Base-by-base conservation (phyloP, 2,329 filamentous ascomycete species). In the Fonsecaea nubica region DNA sequence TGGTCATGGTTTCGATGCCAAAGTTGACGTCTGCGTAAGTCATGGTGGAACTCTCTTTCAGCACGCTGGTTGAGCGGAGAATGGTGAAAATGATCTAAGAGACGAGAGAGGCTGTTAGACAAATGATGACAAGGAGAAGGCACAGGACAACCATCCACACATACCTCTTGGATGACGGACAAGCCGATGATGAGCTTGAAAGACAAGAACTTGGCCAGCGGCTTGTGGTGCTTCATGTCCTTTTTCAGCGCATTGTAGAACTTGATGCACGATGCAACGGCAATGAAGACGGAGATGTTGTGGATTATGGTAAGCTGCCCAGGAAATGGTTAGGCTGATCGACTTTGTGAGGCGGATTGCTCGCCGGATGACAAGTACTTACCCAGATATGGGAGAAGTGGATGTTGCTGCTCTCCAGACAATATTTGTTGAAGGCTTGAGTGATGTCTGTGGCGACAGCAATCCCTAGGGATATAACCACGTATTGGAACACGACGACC, bases 401-500 rank as follows among this genome's bases (percentile, higher is more conserved):
- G 1, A 72, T 35, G 4, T 74, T 72, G 18, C 70, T 75, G 18
- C 75, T 77, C 2, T 73, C 74, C 1, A 73, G 60, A 42, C 78
- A 79, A 69, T 76, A 79, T 0, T 70, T 58, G 4, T 71, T 72
- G 0, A 63, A 62, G 0, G 75, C 74, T 57, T 78, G 69, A 0
- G 77, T 77, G 55, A 78, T 75, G 18, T 70, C 74, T 1, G 74
- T 74, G 1, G 63, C 71, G n/a, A 78, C 58, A 3, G 75, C 72
- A 4, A 74, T 58, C 7, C 71, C 45, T 4, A 74, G 62, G 7
- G 72, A 62, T n/a, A 76, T 64, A 10, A 75, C 33, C 0, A 80
- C 77, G 52, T 80, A 82, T 70, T 83, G 81, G 50, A 82, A 79
- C 42, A 81, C 74, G 10, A 70, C 65, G 60, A 79, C 67, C 75